Base-by-base conservation (phyloP, 768 basidiomycete genomes). In the Rhizopogon vinicolor region DNA sequence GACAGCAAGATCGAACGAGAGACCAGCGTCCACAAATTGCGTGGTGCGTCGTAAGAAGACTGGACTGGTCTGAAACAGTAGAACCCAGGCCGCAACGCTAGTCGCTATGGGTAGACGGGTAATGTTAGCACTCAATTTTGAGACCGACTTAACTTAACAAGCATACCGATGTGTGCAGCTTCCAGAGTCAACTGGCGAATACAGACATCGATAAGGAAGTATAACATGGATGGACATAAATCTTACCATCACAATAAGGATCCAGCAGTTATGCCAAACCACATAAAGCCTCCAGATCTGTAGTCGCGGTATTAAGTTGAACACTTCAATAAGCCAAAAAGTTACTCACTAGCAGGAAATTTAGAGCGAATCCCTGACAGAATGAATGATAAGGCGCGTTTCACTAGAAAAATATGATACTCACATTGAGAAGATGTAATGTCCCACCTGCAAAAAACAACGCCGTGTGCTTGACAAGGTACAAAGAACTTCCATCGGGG, bases 1-100 rank as follows among this genome's bases (percentile, higher is more conserved):
- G 16, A 62, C 10, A 18, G 19, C 19, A 12, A 62, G 28, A 42
- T 62, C 58, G 19, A 62, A 13, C 5, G 54, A 10, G 54, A 54
- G 49, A 46, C 14, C 1, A 14, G 51, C 41, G 7, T 40, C 40
- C 29, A 31, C 12, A 12, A 54, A 52, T 6, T 29, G 10, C 1
- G 13, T 1, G 18, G 18, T 4, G 5, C 28, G 3, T 3, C 8
- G 12, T 28, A 16, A 4, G 35, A 40, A 18, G 6, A 28, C 2
- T 18, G 5, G 19, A 22, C 31, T 13, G 13, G n/a, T 19, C 7
- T 7, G 37, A 12, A 37, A 10, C 19, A 40, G n/a, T 8, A 54
- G 8, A 18, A n/a, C 16, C 19, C 19, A 33, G 7, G 35, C 2
- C n/a, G 18, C 4, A 14, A 54, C 1, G 1, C 22, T 19, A 28